A percentile compares a stretch with the other conserved stretches of the same genome.
These are phyloP conservation scores for Trifolium repens DNA, from an alignment of 306 rosid genomes.

Conservation along the genomic window DNA sequence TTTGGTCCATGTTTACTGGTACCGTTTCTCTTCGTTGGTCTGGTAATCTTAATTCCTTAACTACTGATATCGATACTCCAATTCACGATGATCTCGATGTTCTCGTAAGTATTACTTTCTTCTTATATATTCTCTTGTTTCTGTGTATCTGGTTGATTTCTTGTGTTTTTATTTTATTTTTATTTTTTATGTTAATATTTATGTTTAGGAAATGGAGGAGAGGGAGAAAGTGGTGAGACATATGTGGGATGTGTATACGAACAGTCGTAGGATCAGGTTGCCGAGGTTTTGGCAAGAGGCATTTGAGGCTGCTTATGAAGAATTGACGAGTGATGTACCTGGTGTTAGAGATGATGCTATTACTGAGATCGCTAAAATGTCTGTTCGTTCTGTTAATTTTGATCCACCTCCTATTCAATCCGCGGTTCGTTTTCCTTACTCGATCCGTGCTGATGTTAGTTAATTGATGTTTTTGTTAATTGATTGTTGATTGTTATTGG, in stretches of 20 bases:
- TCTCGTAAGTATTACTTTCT: slow-evolving; percentile 59
- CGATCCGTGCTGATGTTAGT: neutral
- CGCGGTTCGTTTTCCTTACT: slow-evolving; percentile 58
- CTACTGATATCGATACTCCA: slow-evolving; percentile 64
- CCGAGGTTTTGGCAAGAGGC: slow-evolving; percentile 98
- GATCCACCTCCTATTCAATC: slow-evolving; percentile 81
- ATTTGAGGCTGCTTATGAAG: slow-evolving; percentile 94
- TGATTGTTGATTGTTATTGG: neutral
- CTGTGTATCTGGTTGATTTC: neutral
- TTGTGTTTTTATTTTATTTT: too few species aligned
- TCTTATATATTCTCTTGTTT: neutral
- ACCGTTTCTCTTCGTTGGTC: slow-evolving; percentile 98
- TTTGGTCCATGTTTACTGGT: slow-evolving; percentile 99
- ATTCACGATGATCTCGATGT: slow-evolving; percentile 92
- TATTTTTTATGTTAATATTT: neutral
- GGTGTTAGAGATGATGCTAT: slow-evolving; percentile 84
- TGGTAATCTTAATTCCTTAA: slow-evolving; percentile 73
- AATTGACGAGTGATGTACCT: slow-evolving; percentile 74
- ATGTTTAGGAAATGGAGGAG: slow-evolving; percentile 91
- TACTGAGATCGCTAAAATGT: slow-evolving; percentile 92
- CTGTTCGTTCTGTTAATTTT: slow-evolving; percentile 76
- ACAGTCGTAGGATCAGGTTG: slow-evolving; percentile 87
- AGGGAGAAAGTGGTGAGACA: slow-evolving; percentile 96
- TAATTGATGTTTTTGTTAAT: neutral
- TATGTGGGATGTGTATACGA: slow-evolving; percentile 97